Evolutionary conservation across 495 filamentous ascomycete species (phyloP).

Genomic region (Aspergillus funiculosus): DNA sequence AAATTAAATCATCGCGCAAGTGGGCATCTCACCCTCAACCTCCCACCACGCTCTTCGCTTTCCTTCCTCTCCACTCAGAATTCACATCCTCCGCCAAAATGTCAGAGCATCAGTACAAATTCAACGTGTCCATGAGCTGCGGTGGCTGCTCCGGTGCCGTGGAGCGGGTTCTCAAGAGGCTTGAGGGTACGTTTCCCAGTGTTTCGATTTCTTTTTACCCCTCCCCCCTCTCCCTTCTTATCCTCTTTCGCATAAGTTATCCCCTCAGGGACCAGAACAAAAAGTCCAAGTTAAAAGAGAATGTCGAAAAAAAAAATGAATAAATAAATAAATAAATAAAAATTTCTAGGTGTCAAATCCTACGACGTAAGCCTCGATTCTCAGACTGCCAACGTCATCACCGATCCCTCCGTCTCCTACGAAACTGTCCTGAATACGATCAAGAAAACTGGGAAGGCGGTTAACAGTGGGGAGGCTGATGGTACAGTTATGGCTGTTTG

Average conservation of each 20-base stretch:
- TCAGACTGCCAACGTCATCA: conserved; percentile 68
- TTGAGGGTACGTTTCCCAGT: conserved; percentile 62
- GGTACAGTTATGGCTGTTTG: conserved; percentile 35
- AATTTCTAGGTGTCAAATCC: conserved; percentile 65
- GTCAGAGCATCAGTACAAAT: conserved; percentile 64
- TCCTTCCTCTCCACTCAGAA: not conserved
- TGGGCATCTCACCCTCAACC: not conserved
- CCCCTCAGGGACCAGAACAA: no score
- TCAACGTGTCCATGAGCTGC: conserved; percentile 64
- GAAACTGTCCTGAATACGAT: conserved; percentile 81
- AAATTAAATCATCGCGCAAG: no score
- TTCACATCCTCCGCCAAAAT: conserved; percentile 34
- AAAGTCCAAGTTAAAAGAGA: no score
- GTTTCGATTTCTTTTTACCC: not conserved
- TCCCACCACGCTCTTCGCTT: not conserved
- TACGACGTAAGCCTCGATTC: conserved; percentile 81
- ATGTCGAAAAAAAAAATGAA: no score
- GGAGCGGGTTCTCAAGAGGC: conserved; percentile 88
- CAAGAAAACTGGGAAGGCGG: conserved; percentile 90
- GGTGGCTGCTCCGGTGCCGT: conserved; percentile 67
- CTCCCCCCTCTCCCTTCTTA: not conserved
- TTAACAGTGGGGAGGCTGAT: conserved; percentile 67
- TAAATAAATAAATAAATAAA: not conserved
- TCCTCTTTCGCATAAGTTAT: no score
- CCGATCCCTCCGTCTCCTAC: conserved; percentile 60